phyloP scores from a whole-genome alignment of 2,329 filamentous ascomycete genomes.

The Penicillium sp. region DNA sequence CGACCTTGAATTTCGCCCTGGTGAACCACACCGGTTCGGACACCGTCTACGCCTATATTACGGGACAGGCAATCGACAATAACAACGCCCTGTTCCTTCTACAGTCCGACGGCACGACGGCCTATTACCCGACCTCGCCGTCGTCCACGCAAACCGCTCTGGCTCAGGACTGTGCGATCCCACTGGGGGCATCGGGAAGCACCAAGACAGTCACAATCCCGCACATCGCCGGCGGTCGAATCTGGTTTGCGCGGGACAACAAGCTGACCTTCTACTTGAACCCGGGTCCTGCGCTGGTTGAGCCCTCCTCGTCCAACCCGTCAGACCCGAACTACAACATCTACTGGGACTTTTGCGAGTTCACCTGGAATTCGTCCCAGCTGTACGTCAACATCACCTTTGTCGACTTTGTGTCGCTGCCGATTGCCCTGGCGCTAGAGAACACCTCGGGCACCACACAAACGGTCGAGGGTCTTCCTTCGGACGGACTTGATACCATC shows the following conservation, averaged over 20 bases:
- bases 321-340: slow-evolving; percentile 61
- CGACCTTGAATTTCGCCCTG: slow-evolving; percentile 53
- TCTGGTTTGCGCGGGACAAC: slow-evolving; percentile 65
- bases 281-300: slow-evolving; percentile 68
- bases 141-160: slow-evolving; percentile 51
- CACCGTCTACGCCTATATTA: slow-evolving; percentile 67
- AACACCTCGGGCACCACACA: slow-evolving; percentile 46
- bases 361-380: slow-evolving; percentile 61
- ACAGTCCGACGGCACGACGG: slow-evolving; percentile 61
- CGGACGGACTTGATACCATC: slow-evolving; percentile 57
- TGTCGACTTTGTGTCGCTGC: slow-evolving; percentile 70
- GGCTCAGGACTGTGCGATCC: slow-evolving; percentile 59
- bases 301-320: slow-evolving; percentile 68
- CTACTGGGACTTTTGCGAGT: slow-evolving; percentile 67
- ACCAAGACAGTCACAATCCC: slow-evolving; percentile 64
- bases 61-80: slow-evolving; percentile 61
- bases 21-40: slow-evolving; percentile 63
- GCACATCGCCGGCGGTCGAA: slow-evolving; percentile 65
- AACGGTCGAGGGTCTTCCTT: slow-evolving; percentile 57
- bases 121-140: slow-evolving; percentile 64
- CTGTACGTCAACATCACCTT: slow-evolving; percentile 69
- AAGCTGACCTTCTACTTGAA: slow-evolving; percentile 68
- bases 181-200: slow-evolving; percentile 60
- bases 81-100: slow-evolving; percentile 62
- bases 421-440: slow-evolving; percentile 56